Conservation (phyloP, 768 basidiomycete genomes). For the Termitomyces sp. region DNA sequence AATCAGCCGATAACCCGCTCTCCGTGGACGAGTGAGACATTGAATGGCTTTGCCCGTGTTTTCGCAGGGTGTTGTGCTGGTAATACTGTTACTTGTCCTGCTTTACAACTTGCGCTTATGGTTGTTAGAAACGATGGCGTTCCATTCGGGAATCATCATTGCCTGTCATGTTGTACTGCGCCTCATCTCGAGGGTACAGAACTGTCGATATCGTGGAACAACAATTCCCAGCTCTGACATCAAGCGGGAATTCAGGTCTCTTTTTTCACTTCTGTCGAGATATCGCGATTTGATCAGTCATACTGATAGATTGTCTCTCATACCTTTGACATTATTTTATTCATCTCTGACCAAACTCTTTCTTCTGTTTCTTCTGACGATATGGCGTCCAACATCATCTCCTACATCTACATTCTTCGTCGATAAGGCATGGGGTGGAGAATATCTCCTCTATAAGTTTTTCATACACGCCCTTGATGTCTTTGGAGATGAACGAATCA, state of each 20-base stretch:
- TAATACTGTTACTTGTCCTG: slow-evolving; percentile 17
- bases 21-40: slow-evolving; percentile 49
- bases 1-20: slow-evolving; percentile 29
- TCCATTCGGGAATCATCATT: slow-evolving; percentile 61
- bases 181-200: slow-evolving; percentile 29
- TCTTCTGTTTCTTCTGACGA: slow-evolving; percentile 73
- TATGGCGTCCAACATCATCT: slow-evolving; percentile 58
- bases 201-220: slow-evolving; percentile 16
- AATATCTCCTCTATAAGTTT: slow-evolving; percentile 24
- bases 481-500: slow-evolving; percentile 68
- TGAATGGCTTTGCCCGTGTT: slow-evolving; percentile 48
- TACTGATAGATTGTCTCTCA: slow-evolving; percentile 53
- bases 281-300: neutral
- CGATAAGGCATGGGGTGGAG: slow-evolving; percentile 21
- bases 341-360: slow-evolving; percentile 83
- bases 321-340: slow-evolving; percentile 77
- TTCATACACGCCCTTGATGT: slow-evolving; percentile 41
- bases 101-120: neutral
- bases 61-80: slow-evolving; percentile 63
- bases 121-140: slow-evolving; percentile 62
- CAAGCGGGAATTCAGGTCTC: slow-evolving; percentile 58
- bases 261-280: neutral
- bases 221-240: slow-evolving; percentile 37
- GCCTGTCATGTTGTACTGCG: slow-evolving; percentile 50
- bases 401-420: slow-evolving; percentile 19